Conservation (phyloP, 345 rosid genomes). For the Citrus mangshanensis region DNA sequence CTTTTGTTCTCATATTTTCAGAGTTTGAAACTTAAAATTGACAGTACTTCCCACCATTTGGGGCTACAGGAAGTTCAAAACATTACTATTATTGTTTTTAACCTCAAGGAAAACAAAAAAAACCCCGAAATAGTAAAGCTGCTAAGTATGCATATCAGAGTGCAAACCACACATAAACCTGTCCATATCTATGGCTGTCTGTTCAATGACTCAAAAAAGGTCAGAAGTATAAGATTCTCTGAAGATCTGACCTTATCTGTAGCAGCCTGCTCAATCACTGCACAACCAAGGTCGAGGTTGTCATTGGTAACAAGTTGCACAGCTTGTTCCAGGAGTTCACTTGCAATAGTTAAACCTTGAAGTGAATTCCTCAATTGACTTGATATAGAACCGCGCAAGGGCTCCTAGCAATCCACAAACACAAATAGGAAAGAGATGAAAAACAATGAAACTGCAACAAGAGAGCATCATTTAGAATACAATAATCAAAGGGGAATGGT, state of each 20-base stretch:
- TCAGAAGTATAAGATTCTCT: background rate
- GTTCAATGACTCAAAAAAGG: background rate
- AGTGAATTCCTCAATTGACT: conserved; percentile 74
- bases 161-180: background rate
- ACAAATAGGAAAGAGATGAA: conserved; percentile 5
- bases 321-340: conserved; percentile 81
- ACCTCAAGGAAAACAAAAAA: background rate
- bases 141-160: background rate
- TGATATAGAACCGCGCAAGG: conserved; percentile 83
- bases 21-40: background rate
- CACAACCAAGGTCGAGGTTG: conserved; percentile 99
- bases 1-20: background rate
- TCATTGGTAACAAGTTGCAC: conserved; percentile 96
- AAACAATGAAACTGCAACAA: background rate
- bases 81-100: background rate
- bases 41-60: background rate
- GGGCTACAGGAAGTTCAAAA: background rate
- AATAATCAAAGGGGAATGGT: background rate
- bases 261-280: conserved; percentile 94
- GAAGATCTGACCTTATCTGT: conserved; percentile 72
- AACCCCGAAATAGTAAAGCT: background rate
- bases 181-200: background rate
- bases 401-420: conserved; percentile 59
- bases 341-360: conserved; percentile 60
- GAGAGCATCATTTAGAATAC: background rate